These are phyloP conservation scores for Pseudogymnoascus sp. DNA, from an alignment of 2,329 filamentous ascomycete species.

Conservation along the genomic window DNA sequence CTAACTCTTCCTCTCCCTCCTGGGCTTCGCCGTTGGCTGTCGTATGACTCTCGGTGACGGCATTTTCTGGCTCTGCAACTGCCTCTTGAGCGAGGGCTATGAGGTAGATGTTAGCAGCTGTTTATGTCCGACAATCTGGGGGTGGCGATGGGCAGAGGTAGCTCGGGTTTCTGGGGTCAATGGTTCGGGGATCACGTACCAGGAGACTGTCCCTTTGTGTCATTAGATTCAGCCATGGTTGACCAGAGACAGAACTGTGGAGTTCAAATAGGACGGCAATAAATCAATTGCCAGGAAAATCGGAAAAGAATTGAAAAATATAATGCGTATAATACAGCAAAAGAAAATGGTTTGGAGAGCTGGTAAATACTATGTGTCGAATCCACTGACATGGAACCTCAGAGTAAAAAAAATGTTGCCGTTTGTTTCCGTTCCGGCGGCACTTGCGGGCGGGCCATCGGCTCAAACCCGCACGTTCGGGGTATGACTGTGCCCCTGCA, in stretches of 20 bases:
- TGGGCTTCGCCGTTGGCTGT: constrained; percentile 19
- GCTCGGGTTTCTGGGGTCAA: background rate
- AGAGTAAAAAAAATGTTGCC: constrained; percentile 8
- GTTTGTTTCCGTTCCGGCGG: constrained; percentile 8
- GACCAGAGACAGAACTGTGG: constrained; percentile 1
- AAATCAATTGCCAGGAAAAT: constrained; percentile 9
- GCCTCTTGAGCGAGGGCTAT: constrained; percentile 7
- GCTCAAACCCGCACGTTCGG: constrained; percentile 6
- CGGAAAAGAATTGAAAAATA: constrained; percentile 8
- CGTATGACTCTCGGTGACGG: constrained; percentile 19
- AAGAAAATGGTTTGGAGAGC: constrained; percentile 12
- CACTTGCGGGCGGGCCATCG: constrained; percentile 8
- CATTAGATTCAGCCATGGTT: constrained; percentile 28
- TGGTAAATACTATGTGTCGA: constrained; percentile 8
- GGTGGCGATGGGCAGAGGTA: background rate
- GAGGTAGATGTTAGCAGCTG: background rate
- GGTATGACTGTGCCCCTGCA: background rate
- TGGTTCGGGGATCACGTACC: constrained; percentile 21
- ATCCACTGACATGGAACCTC: constrained; percentile 5
- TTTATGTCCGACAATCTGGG: background rate
- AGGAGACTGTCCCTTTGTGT: constrained; percentile 22
- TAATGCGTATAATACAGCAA: constrained; percentile 12
- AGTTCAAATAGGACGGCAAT: constrained; percentile 11
- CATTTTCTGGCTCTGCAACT: constrained; percentile 17
- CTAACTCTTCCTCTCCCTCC: constrained; percentile 23